Evolutionary conservation across 257 asterid species (phyloP), one percentile per base, ranked within the genome.

Genomic region (Schizonepeta tenuifolia): DNA sequence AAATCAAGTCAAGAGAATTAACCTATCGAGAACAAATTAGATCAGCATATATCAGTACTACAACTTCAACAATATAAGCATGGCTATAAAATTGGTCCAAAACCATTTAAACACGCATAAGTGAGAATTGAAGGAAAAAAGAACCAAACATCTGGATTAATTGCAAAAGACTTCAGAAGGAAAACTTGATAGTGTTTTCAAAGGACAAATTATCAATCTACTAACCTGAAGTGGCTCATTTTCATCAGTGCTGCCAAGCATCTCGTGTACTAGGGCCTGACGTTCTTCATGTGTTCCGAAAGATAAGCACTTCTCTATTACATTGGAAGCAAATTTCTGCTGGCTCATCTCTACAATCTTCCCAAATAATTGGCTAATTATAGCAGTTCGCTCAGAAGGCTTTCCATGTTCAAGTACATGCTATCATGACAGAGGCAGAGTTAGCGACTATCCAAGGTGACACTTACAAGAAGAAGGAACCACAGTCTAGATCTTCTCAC

Each of bases 251-350:
- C 82, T 73, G 13, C 96, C 98, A 73, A 89, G 93, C 89, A 92
- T 92, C 90, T 89, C 96, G 50, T 81, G 68, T 47, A 92, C 96
- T 59, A 89, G 43, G 50, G 79, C 68, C 72, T 85, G 91, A 40
- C 96, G 93, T 78, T 92, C 93, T 61, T 81, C 86, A 1, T 83
- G 88, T 54, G 81, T 80, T 38, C 96, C 96, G 57, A 86, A 92
- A 57, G 92, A 78, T 75, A 92, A 82, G 85, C 98, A 92, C 71
- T 89, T 92, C 84, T 89, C 96, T 17, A 92, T 85, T 5, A 92
- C 96, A 79, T 92, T 92, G n/a, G 96, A 89, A 18, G 96, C 96
- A 76, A 85, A 92, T 47, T 92, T 92, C 76, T 89, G 96, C 84
- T 88, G 96, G 81, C 96, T 89, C 96, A 92, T 92, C 75, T 84